Evolutionary conservation across 1,139 yeast species (phyloP), one percentile per base, ranked within the genome.

Genomic region (Wickerhamiella infanticola): DNA sequence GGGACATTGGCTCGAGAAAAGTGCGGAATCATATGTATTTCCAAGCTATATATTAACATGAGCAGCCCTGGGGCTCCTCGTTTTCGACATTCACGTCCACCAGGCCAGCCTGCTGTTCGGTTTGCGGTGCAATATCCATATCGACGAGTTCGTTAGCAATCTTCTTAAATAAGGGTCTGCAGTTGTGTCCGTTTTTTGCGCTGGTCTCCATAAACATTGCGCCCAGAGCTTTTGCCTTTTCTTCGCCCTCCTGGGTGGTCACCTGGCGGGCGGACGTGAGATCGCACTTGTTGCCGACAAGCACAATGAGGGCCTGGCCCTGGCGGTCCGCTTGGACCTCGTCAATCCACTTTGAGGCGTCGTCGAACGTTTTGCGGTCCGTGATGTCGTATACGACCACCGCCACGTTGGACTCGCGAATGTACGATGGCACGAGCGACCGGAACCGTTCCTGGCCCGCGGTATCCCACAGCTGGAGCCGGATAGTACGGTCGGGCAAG

Each of bases 361-460:
- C 74, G 44, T 79, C 79, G 65, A 90, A 90, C 24, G 94, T 78
- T 58, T 81, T 81, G 26, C 69, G 65, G 51, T 64, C 81, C 37
- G 97, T 84, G 51, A 90, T 82, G 63, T 90, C 98, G 66, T 88
- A 90, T 39, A 94, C 95, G 37, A 90, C 79, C 45, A 90, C 94
- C 0, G 98, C 97, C 25, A 90, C 98, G 58, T 86, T 86, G n/a
- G 94, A 81, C 63, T 90, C 98, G 54, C 98, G 74, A 49, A 90
- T 90, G 60, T 90, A 90, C 11, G 94, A 81, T 2, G 98, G 97
- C 53, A 90, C 86, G 56, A 90, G 69, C 4, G 95, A 88, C 56
- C 97, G 72, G 70, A 90, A 90, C 55, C 98, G 71, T 65, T 90
- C 98, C 68, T 90, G 98, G 31, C 98, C 98, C 3, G 98, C 98